Evolutionary conservation across 352 stramenopile genomes (phyloP).

Genomic region (Pythium rishiriense): DNA sequence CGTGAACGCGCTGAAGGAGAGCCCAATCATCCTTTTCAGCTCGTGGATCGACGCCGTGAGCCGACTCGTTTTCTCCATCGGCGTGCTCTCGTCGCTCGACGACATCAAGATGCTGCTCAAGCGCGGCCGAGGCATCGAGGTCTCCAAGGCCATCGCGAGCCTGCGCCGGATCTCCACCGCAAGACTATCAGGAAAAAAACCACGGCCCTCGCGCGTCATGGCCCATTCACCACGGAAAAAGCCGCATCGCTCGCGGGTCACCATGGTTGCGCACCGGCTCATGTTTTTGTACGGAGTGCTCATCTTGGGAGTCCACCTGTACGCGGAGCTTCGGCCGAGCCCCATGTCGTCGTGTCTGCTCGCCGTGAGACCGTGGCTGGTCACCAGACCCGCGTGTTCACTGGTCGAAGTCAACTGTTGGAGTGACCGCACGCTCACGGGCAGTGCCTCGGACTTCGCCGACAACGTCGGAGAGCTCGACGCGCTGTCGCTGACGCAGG

Average conservation of each 20-base stretch:
- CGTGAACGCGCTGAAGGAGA: slow-evolving; percentile 16
- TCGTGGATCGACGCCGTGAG: slow-evolving; percentile 21
- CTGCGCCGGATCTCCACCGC: background rate
- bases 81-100: slow-evolving; percentile 13
- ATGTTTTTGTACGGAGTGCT: slow-evolving; percentile 12
- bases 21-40: slow-evolving; percentile 16
- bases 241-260: background rate
- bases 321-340: slow-evolving; percentile 12
- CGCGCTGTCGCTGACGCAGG: slow-evolving; percentile 23
- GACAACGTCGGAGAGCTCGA: slow-evolving; percentile 32
- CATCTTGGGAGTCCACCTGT: slow-evolving; percentile 15
- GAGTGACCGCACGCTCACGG: slow-evolving; percentile 11
- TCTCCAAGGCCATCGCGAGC: background rate
- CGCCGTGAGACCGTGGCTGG: slow-evolving; percentile 34
- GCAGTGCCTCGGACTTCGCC: slow-evolving; percentile 19
- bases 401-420: slow-evolving; percentile 38
- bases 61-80: slow-evolving; percentile 18
- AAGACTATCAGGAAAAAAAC: background rate
- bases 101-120: slow-evolving; percentile 13
- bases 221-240: background rate
- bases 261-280: background rate
- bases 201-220: background rate
- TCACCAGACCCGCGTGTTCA: slow-evolving; percentile 32
- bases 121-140: background rate
- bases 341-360: slow-evolving; percentile 5